Evolutionary conservation across 129 eudicot genomes (phyloP).

Genomic region (Flaveria bidentis): DNA sequence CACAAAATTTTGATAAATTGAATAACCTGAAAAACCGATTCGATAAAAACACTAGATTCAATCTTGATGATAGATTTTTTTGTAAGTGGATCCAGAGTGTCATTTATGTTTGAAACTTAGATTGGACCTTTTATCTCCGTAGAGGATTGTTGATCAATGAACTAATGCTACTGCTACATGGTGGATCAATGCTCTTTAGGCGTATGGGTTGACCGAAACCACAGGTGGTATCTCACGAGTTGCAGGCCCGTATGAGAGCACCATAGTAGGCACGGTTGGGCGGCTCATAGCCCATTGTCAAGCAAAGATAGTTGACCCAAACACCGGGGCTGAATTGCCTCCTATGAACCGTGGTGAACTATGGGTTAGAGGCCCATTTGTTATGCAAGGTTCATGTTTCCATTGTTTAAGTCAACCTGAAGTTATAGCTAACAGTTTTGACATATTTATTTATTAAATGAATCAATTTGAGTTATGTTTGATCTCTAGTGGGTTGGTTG

Average conservation of each 20-base stretch:
- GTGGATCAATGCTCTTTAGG: constrained; percentile 33
- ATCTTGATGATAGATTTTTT: too few species aligned
- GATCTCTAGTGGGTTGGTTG: too few species aligned
- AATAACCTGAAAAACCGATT: too few species aligned
- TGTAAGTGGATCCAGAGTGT: too few species aligned
- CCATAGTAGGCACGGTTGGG: constrained; percentile 44
- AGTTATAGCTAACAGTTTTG: too few species aligned
- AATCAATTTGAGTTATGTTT: too few species aligned
- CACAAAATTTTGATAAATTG: too few species aligned
- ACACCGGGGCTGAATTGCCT: constrained; percentile 48
- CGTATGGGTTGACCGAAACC: constrained; percentile 68
- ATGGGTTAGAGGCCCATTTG: constrained; percentile 63
- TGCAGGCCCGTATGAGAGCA: constrained; percentile 41
- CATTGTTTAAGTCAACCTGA: background rate
- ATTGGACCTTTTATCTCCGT: background rate
- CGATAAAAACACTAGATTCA: too few species aligned
- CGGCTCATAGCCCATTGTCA: constrained; percentile 42
- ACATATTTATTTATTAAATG: too few species aligned
- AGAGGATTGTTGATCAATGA: constrained; percentile 7
- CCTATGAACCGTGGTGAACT: constrained; percentile 66
- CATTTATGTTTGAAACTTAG: too few species aligned
- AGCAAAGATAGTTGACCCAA: constrained; percentile 65
- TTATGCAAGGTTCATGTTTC: constrained; percentile 56
- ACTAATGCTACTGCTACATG: constrained; percentile 1
- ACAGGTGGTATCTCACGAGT: constrained; percentile 47